phyloP scores from a whole-genome alignment of 2,329 filamentous ascomycete species.

The Tolypocladium endophyticum region DNA sequence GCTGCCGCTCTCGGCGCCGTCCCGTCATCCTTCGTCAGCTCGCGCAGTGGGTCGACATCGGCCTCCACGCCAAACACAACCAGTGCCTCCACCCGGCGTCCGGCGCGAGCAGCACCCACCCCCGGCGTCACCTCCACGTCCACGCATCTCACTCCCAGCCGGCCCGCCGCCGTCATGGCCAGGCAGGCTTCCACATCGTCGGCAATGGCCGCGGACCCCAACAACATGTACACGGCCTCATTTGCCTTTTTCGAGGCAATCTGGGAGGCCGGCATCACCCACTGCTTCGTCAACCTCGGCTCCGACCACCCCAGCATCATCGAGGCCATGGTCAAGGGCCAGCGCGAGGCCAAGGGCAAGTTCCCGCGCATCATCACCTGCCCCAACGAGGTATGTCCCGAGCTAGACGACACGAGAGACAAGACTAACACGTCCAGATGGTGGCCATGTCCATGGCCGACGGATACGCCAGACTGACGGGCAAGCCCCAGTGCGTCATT shows the following conservation, averaged over 20 bases:
- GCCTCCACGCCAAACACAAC: neutral
- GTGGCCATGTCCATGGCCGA: constrained; percentile 79
- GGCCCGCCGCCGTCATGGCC: neutral
- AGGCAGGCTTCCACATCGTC: constrained; percentile 7
- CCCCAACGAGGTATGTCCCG: constrained; percentile 56
- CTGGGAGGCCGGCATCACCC: constrained; percentile 55
- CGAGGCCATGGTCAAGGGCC: constrained; percentile 69
- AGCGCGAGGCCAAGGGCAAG: constrained; percentile 50
- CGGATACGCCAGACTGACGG: constrained; percentile 63
- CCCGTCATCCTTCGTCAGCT: constrained; percentile 1
- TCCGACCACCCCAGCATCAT: constrained; percentile 67
- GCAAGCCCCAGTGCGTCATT: constrained; percentile 65
- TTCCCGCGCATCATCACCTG: constrained; percentile 71
- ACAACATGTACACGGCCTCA: constrained; percentile 58
- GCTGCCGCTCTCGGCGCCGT: constrained; percentile 4
- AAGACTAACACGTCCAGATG: constrained; percentile 44
- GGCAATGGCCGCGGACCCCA: constrained; percentile 8
- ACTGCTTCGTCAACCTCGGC: constrained; percentile 57
- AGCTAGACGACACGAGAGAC: too few relatives aligned
- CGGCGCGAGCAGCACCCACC: neutral
- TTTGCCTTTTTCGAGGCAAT: constrained; percentile 76
- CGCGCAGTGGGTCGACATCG: neutral
- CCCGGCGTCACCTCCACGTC: neutral
- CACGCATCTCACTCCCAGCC: neutral
- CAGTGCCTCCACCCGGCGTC: neutral